Percentiles rank a stretch among this genome's conserved stretches.
phyloP scores from a whole-genome alignment of 306 rosid genomes.

The Astragalus glycyphyllos region DNA sequence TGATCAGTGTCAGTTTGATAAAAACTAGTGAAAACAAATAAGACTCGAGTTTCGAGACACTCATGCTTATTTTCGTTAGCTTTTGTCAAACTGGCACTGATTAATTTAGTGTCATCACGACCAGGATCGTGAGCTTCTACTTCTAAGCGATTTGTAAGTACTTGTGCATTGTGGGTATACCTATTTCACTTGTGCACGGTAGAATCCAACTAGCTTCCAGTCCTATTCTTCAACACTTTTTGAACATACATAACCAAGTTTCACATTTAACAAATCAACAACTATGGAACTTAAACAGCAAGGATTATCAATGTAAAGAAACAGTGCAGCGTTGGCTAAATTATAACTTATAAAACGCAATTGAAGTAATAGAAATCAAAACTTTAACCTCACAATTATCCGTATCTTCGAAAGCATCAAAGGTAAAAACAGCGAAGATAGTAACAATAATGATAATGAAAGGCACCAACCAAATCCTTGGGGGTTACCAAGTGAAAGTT shows the following conservation, averaged over 20 bases:
- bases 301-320: conserved; percentile 1
- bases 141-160: too few relatives aligned
- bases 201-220: not conserved
- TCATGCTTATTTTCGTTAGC: too few relatives aligned
- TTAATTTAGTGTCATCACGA: too few relatives aligned
- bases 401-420: not conserved
- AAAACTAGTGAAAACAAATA: too few relatives aligned
- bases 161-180: too few relatives aligned
- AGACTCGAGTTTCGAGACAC: too few relatives aligned
- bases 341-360: not conserved
- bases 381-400: not conserved
- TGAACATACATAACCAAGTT: conserved; percentile 1
- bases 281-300: not conserved
- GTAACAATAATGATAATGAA: not conserved
- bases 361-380: conserved; percentile 3
- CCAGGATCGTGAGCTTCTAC: too few relatives aligned
- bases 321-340: not conserved
- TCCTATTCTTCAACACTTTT: conserved; percentile 23
- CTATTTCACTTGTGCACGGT: too few relatives aligned
- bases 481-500: conserved; percentile 5
- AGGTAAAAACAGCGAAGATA: not conserved
- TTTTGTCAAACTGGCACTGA: too few relatives aligned
- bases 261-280: not conserved
- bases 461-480: not conserved
- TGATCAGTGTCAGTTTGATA: too few relatives aligned